Evolutionary conservation across 345 rosid species (phyloP).

Genomic region (Kernera saxatilis): DNA sequence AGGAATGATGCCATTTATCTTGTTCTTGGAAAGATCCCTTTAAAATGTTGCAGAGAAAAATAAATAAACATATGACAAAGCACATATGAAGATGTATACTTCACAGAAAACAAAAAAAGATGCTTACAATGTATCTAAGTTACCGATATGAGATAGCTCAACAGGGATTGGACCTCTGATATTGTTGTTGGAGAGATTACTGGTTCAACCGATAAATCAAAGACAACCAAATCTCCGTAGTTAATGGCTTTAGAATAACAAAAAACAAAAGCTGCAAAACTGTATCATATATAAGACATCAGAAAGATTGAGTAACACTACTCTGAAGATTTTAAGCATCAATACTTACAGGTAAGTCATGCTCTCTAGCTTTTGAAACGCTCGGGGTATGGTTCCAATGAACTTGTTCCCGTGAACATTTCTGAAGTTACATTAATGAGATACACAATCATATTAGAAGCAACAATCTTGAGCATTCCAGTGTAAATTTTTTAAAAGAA

Average conservation of each 20-base stretch:
- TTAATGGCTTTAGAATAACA: background rate
- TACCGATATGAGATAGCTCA: constrained; percentile 87
- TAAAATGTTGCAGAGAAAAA: background rate
- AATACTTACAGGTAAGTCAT: constrained; percentile 84
- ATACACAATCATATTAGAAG: background rate
- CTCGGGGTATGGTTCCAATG: constrained; percentile 69
- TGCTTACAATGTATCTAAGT: constrained; percentile 87
- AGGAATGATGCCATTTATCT: constrained; percentile 77
- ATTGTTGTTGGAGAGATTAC: constrained; percentile 80
- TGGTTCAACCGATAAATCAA: constrained; percentile 14
- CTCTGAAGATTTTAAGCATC: background rate
- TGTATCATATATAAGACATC: background rate
- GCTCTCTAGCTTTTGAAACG: constrained; percentile 78
- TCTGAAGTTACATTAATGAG: constrained; percentile 37
- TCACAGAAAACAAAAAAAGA: background rate
- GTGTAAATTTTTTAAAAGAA: background rate
- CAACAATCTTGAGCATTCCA: background rate
- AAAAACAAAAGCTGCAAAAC: background rate
- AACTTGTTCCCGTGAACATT: constrained; percentile 82
- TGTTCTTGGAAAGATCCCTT: constrained; percentile 87
- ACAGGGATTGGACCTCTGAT: constrained; percentile 75
- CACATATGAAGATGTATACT: background rate
- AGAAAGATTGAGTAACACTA: background rate
- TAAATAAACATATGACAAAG: background rate
- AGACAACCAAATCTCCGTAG: background rate